phyloP scores from a whole-genome alignment of 257 asterid species.

The Rhazya stricta region DNA sequence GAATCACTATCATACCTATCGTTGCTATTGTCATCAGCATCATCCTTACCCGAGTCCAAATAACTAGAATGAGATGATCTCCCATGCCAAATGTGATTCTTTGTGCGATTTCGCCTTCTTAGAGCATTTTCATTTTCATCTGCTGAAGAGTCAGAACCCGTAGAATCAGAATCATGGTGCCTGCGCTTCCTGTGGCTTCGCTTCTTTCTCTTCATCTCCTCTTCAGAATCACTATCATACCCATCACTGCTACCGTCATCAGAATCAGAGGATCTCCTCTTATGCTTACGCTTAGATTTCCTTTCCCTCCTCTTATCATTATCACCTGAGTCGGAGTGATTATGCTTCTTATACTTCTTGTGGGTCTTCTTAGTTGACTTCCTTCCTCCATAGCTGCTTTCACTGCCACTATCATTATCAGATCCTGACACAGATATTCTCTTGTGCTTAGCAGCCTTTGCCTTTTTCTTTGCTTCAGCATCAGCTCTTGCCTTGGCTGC shows the following conservation, averaged over 20 bases:
- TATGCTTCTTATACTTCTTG: constrained; percentile 55
- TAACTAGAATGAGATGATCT: constrained; percentile 27
- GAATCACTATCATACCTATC: constrained; percentile 39
- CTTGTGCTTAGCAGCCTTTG: constrained; percentile 54
- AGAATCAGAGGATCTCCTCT: constrained; percentile 42
- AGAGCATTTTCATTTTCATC: constrained; percentile 24
- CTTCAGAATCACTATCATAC: constrained; percentile 43
- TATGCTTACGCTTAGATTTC: constrained; percentile 52
- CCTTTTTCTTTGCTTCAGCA: constrained; percentile 61
- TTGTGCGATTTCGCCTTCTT: constrained; percentile 25
- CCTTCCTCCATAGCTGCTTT: constrained; percentile 35
- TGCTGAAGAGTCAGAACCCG: constrained; percentile 37
- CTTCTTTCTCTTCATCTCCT: constrained; percentile 43
- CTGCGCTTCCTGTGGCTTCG: constrained; percentile 41
- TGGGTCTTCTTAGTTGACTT: constrained; percentile 45
- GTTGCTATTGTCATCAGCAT: too few relatives aligned
- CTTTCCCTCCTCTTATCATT: constrained; percentile 53
- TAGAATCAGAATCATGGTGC: constrained; percentile 37
- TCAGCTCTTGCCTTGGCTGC: constrained; percentile 71
- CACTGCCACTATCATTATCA: constrained; percentile 41
- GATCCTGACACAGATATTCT: constrained; percentile 50
- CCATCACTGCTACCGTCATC: constrained; percentile 43
- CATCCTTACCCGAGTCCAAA: constrained; percentile 41
- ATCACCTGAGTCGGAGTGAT: constrained; percentile 47
- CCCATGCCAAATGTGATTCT: constrained; percentile 33